These are phyloP conservation scores for Barbatosphaeria neglecta DNA, from an alignment of 495 filamentous ascomycete genomes.

Conservation along the genomic window DNA sequence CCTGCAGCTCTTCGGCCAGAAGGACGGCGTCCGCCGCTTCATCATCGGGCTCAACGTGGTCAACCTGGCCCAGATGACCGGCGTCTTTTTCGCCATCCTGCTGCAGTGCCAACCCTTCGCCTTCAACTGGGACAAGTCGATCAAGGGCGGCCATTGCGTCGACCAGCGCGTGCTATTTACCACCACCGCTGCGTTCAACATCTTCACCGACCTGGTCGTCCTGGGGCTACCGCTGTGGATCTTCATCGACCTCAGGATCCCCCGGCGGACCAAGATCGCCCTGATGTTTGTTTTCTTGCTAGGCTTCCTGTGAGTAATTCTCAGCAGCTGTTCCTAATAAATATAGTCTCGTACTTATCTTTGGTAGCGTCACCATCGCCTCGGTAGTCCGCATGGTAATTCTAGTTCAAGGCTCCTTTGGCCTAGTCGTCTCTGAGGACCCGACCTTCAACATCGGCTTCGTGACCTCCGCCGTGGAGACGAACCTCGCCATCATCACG, in stretches of 20 bases:
- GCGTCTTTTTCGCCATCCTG: constrained; percentile 44
- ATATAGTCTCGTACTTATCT: background rate
- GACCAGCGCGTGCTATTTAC: constrained; percentile 35
- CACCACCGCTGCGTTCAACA: constrained; percentile 34
- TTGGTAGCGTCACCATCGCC: constrained; percentile 39
- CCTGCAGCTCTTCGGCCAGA: constrained; percentile 35
- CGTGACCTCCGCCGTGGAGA: constrained; percentile 40
- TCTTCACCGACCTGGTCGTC: constrained; percentile 39
- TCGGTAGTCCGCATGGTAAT: constrained; percentile 28
- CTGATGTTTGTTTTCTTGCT: constrained; percentile 39
- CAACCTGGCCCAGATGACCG: constrained; percentile 40
- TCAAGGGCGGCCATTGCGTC: constrained; percentile 33
- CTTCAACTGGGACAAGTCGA: constrained; percentile 34
- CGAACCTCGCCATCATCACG: constrained; percentile 42
- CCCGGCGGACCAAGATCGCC: constrained; percentile 32
- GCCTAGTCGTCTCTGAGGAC: constrained; percentile 17
- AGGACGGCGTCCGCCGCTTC: constrained; percentile 28
- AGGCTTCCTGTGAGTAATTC: constrained; percentile 32
- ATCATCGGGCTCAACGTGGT: constrained; percentile 37
- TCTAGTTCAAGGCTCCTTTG: constrained; percentile 22
- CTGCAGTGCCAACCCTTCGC: constrained; percentile 44
- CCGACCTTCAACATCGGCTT: constrained; percentile 31
- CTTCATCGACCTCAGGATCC: constrained; percentile 34
- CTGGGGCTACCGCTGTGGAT: constrained; percentile 37
- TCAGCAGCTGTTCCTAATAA: background rate